phyloP scores from a whole-genome alignment of 441 rosid species.

The Populus tomentosa region DNA sequence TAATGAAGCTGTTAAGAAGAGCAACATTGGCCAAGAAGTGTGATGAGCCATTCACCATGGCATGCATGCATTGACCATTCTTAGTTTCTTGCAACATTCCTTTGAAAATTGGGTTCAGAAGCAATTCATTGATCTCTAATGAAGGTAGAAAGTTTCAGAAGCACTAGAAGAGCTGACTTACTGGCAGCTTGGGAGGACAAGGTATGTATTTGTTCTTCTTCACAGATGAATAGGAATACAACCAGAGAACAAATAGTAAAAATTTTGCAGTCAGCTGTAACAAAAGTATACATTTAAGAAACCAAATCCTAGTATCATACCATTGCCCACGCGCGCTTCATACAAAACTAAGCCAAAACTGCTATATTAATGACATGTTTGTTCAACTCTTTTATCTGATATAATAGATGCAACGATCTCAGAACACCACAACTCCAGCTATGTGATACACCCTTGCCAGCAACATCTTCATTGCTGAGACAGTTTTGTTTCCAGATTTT shows the following conservation, averaged over 20 bases:
- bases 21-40: not conserved
- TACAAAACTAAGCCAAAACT: conserved; percentile 28
- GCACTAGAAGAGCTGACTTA: not conserved
- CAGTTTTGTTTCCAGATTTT: conserved; percentile 18
- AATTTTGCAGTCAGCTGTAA: not conserved
- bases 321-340: conserved; percentile 19
- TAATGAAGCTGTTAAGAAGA: not conserved
- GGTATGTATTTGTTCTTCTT: not conserved
- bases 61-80: not conserved
- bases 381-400: conserved; percentile 13
- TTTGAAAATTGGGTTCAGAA: not conserved
- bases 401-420: conserved; percentile 13
- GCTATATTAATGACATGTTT: conserved; percentile 17
- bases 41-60: not conserved
- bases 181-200: not conserved
- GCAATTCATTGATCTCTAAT: not conserved
- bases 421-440: conserved; percentile 11
- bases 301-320: conserved; percentile 22
- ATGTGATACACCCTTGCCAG: conserved; percentile 21
- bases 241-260: not conserved
- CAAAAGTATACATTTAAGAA: conserved; percentile 18
- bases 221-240: not conserved
- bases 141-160: not conserved
- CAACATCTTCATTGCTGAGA: conserved; percentile 46
- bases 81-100: not conserved